A percentile compares a stretch with the other conserved stretches of the same genome.
Conservation (phyloP, 345 rosid genomes). For the Cochlearia excelsa region DNA sequence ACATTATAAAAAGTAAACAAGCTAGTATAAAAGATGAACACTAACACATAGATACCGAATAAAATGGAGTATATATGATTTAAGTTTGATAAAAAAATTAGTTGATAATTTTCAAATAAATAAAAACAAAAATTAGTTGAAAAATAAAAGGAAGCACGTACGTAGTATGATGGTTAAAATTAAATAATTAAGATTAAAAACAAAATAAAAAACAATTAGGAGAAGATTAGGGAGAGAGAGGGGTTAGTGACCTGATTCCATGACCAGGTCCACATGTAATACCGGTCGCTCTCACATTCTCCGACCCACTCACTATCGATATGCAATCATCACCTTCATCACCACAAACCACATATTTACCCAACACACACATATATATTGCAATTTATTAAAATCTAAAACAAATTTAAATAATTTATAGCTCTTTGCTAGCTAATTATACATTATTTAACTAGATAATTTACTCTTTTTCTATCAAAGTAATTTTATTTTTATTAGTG, state of each 20-base stretch:
- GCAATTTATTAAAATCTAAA: too few species aligned
- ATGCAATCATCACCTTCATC: constrained; percentile 86
- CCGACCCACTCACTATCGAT: constrained; percentile 82
- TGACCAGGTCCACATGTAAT: constrained; percentile 95
- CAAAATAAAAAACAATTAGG: constrained; percentile 11
- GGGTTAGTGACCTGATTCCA: constrained; percentile 69
- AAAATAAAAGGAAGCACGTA: background rate
- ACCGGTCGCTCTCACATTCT: constrained; percentile 63
- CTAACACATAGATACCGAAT: too few species aligned
- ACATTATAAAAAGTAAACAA: too few species aligned
- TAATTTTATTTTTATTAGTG: too few species aligned
- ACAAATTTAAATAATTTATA: too few species aligned
- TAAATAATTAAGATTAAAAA: background rate
- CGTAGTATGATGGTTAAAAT: constrained; percentile 10
- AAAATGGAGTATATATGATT: too few species aligned
- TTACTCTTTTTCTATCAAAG: too few species aligned
- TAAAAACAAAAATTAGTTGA: too few species aligned
- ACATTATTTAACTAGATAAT: too few species aligned
- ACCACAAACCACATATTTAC: constrained; percentile 5
- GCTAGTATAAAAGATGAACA: too few species aligned
- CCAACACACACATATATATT: constrained; percentile 17
- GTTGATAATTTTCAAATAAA: constrained; percentile 23
- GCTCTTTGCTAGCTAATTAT: too few species aligned
- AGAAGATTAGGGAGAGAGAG: constrained; percentile 32
- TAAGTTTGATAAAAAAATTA: constrained; percentile 21